Conservation (phyloP, 768 basidiomycete genomes). For the Panaeolus cyanescens region DNA sequence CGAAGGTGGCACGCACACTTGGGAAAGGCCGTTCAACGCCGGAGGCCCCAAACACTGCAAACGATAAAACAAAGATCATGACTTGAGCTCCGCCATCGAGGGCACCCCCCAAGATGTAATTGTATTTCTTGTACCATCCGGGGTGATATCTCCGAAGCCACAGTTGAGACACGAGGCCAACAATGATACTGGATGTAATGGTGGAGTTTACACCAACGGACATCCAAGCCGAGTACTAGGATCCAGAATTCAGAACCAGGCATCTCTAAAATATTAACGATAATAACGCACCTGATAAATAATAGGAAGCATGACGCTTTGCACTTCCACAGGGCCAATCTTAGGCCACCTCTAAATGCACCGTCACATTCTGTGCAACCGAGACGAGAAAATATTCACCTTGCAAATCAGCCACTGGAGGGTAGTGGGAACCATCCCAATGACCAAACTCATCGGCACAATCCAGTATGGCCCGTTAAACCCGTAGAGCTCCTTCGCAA, state of each 20-base stretch:
- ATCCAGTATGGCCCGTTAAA: slow-evolving; percentile 56
- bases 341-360: slow-evolving; percentile 48
- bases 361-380: background rate
- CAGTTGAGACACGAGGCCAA: slow-evolving; percentile 60
- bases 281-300: slow-evolving; percentile 46
- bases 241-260: background rate
- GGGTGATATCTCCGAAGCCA: slow-evolving; percentile 61
- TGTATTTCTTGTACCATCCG: slow-evolving; percentile 68
- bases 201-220: slow-evolving; percentile 58
- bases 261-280: background rate
- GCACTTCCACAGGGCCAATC: slow-evolving; percentile 52
- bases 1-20: slow-evolving; percentile 24
- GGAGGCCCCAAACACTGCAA: slow-evolving; percentile 64
- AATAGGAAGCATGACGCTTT: slow-evolving; percentile 54
- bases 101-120: slow-evolving; percentile 68
- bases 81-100: slow-evolving; percentile 67
- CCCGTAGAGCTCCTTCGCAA: slow-evolving; percentile 59
- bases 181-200: slow-evolving; percentile 44
- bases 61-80: slow-evolving; percentile 65
- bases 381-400: slow-evolving; percentile 28
- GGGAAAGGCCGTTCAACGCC: slow-evolving; percentile 54
- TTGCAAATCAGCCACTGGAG: slow-evolving; percentile 56
- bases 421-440: slow-evolving; percentile 54
- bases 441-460: slow-evolving; percentile 52
- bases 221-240: slow-evolving; percentile 43